Percentiles rank a stretch among this genome's conserved stretches.
Conservation (phyloP, 768 basidiomycete species). For the Russula virescens region DNA sequence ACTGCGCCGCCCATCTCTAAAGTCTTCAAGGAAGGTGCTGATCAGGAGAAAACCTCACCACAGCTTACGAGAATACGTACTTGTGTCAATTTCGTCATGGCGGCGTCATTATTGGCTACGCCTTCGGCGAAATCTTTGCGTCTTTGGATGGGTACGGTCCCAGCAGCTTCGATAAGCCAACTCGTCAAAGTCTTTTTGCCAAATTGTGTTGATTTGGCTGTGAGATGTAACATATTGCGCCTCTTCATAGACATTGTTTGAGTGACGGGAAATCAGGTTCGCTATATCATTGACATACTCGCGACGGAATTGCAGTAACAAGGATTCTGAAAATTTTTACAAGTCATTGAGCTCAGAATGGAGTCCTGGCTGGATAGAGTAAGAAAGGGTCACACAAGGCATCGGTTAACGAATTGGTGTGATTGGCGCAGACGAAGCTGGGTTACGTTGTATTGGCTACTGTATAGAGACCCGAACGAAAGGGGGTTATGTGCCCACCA, state of each 20-base stretch:
- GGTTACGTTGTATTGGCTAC: not conserved
- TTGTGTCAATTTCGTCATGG: constrained; percentile 64
- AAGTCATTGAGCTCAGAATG: not conserved
- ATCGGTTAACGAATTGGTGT: constrained; percentile 82
- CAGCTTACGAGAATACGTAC: constrained; percentile 33
- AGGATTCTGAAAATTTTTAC: constrained; percentile 49
- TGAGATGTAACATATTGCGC: constrained; percentile 76
- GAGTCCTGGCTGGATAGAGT: not conserved
- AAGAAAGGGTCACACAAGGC: constrained; percentile 53
- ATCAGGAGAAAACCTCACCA: not conserved
- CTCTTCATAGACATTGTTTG: constrained; percentile 37
- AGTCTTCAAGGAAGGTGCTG: constrained; percentile 41
- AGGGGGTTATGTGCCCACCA: constrained; percentile 42
- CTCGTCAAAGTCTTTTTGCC: constrained; percentile 78
- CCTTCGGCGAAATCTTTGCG: constrained; percentile 60
- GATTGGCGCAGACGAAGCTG: constrained; percentile 83
- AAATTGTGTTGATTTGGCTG: constrained; percentile 85
- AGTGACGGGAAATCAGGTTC: constrained; percentile 10
- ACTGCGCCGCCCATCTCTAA: constrained; percentile 72
- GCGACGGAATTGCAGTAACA: constrained; percentile 64
- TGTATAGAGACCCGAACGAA: not conserved
- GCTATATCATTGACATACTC: constrained; percentile 36
- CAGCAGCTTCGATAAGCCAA: constrained; percentile 86
- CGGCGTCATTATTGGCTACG: constrained; percentile 56
- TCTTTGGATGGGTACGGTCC: constrained; percentile 78